These are phyloP conservation scores for Talaromyces sp. DNA, from an alignment of 2,329 filamentous ascomycete genomes.

Conservation along the genomic window DNA sequence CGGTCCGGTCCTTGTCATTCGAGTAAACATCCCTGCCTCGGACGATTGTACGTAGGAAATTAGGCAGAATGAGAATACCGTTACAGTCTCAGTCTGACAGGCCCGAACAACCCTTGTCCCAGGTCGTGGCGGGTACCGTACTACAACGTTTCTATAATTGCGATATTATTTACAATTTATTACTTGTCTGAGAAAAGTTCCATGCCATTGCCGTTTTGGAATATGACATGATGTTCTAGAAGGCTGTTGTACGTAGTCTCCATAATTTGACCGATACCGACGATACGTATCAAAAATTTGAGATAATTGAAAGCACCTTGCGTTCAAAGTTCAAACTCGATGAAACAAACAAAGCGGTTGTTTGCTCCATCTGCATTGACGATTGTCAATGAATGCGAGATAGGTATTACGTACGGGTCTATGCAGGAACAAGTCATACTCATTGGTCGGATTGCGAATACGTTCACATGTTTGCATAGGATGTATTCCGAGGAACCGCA, in stretches of 20 bases:
- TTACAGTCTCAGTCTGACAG: background rate
- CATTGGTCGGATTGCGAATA: background rate
- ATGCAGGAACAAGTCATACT: slow-evolving; percentile 7
- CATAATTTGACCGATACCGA: background rate
- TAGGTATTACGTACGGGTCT: background rate
- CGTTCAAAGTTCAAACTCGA: background rate
- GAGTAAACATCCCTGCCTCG: background rate
- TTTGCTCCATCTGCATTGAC: background rate
- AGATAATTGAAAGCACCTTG: background rate
- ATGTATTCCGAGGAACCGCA: slow-evolving; percentile 1
- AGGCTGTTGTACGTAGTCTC: slow-evolving; percentile 5
- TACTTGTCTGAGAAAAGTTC: background rate
- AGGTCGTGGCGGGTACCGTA: background rate
- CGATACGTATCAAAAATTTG: background rate
- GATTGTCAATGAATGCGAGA: background rate
- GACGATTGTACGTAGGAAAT: background rate
- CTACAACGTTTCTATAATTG: background rate
- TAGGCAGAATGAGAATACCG: background rate
- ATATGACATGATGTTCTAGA: background rate
- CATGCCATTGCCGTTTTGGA: slow-evolving; percentile 11
- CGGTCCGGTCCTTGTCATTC: background rate
- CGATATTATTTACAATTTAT: background rate
- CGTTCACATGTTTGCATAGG: background rate
- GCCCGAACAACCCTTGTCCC: background rate
- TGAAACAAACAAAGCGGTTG: background rate